Evolutionary conservation across 768 basidiomycete genomes (phyloP).

Genomic region (Phlebiopsis gigantea): DNA sequence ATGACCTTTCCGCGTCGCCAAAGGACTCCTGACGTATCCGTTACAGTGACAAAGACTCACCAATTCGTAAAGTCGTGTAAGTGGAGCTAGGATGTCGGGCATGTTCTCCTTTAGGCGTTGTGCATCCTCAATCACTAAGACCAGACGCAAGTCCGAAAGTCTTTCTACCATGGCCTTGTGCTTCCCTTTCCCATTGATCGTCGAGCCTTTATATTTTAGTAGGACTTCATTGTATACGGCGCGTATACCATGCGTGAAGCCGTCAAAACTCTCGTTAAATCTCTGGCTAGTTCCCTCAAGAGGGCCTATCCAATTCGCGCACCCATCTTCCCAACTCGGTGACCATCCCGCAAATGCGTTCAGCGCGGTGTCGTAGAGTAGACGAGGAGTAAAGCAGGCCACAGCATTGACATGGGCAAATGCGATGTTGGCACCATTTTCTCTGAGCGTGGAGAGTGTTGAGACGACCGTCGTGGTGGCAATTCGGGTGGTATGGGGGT

Average conservation of each 20-base stretch:
- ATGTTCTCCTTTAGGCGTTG: constrained; percentile 59
- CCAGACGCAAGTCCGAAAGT: constrained; percentile 37
- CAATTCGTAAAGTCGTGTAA: constrained; percentile 67
- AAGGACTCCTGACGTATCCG: background rate
- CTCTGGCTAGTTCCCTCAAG: constrained; percentile 31
- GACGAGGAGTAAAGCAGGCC: constrained; percentile 53
- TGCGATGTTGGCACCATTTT: constrained; percentile 22
- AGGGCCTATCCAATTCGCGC: constrained; percentile 45
- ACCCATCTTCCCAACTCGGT: constrained; percentile 56
- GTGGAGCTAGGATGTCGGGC: constrained; percentile 62
- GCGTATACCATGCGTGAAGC: constrained; percentile 63
- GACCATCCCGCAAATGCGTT: constrained; percentile 54
- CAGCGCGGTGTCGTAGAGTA: constrained; percentile 63
- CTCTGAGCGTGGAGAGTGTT: constrained; percentile 23
- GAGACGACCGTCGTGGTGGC: constrained; percentile 40
- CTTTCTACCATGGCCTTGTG: constrained; percentile 21
- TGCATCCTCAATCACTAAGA: constrained; percentile 61
- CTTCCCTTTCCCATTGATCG: background rate
- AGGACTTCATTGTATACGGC: constrained; percentile 25
- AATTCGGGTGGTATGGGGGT: constrained; percentile 43
- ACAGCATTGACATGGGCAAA: constrained; percentile 50
- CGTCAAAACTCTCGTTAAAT: constrained; percentile 64
- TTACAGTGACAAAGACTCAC: constrained; percentile 33
- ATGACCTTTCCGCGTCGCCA: background rate
- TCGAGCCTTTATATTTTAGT: background rate